Conservation (phyloP, 352 stramenopile species). For the Globisporangium okanoganense region DNA sequence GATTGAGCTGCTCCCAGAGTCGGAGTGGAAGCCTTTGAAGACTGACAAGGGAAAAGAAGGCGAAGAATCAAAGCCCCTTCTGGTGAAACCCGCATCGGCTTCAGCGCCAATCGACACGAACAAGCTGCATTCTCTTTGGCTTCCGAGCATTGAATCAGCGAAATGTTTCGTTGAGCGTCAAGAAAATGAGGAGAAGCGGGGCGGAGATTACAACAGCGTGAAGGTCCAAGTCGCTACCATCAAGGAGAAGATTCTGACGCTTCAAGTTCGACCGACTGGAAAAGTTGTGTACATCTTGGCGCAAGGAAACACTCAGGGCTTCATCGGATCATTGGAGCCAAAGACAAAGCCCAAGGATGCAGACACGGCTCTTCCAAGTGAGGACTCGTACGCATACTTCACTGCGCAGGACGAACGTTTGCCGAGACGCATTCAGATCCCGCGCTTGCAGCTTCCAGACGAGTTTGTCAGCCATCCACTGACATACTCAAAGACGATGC, state of each 20-base stretch:
- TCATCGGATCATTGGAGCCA: slow-evolving; percentile 57
- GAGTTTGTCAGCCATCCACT: slow-evolving; percentile 57
- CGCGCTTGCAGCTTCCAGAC: slow-evolving; percentile 56
- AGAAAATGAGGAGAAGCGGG: background rate
- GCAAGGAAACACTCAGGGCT: slow-evolving; percentile 48
- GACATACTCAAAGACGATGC: slow-evolving; percentile 62
- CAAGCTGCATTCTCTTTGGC: slow-evolving; percentile 43
- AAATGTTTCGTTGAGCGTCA: slow-evolving; percentile 25
- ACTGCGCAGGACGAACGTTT: slow-evolving; percentile 61
- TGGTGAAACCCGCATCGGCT: background rate
- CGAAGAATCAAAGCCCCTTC: slow-evolving; percentile 1
- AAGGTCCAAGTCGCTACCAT: slow-evolving; percentile 24
- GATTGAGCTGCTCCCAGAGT: slow-evolving; percentile 45
- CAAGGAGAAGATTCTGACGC: slow-evolving; percentile 27
- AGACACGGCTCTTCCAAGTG: slow-evolving; percentile 26
- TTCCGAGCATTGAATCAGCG: slow-evolving; percentile 32
- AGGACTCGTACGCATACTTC: slow-evolving; percentile 72
- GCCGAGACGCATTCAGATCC: slow-evolving; percentile 71
- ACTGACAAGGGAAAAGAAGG: slow-evolving; percentile 20
- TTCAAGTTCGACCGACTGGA: slow-evolving; percentile 44
- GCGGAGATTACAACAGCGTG: slow-evolving; percentile 13
- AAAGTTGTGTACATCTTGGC: slow-evolving; percentile 71
- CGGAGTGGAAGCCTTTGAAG: slow-evolving; percentile 51
- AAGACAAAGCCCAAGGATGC: slow-evolving; percentile 40
- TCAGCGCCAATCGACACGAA: slow-evolving; percentile 26